A percentile compares a stretch with the other conserved stretches of the same genome.
phyloP scores from a whole-genome alignment of 805 yeast genomes.

The Metschnikowia lunata region DNA sequence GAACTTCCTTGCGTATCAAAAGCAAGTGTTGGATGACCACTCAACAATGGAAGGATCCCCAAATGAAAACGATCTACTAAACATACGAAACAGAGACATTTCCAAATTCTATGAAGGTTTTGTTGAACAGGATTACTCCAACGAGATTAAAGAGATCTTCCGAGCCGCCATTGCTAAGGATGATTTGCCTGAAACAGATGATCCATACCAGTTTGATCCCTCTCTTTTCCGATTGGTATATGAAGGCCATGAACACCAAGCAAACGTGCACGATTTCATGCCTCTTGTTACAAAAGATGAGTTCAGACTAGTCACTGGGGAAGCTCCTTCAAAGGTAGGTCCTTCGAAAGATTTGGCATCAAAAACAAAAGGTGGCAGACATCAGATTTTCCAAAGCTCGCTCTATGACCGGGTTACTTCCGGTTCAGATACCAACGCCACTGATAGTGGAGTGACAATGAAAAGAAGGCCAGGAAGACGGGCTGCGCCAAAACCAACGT shows the following conservation, averaged over 20 bases:
- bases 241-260: constrained; percentile 10
- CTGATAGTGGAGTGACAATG: constrained; percentile 14
- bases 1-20: constrained; percentile 37
- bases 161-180: constrained; percentile 13
- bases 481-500: constrained; percentile 20
- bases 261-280: constrained; percentile 38
- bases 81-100: constrained; percentile 22
- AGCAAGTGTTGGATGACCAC: constrained; percentile 15
- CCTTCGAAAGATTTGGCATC: constrained; percentile 16
- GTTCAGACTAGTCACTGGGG: constrained; percentile 38
- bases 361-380: constrained; percentile 25
- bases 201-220: constrained; percentile 8
- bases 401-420: constrained; percentile 36
- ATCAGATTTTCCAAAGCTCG: constrained; percentile 37
- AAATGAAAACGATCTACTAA: constrained; percentile 14
- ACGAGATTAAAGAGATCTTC: constrained; percentile 29
- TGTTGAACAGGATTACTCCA: constrained; percentile 25
- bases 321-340: constrained; percentile 27
- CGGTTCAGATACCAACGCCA: constrained; percentile 36
- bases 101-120: constrained; percentile 25
- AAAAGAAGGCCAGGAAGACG: constrained; percentile 39
- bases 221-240: constrained; percentile 10
- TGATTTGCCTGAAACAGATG: constrained; percentile 9
- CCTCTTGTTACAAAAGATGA: constrained; percentile 36
- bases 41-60: constrained; percentile 17